Evolutionary conservation across 257 asterid genomes (phyloP), one percentile per base, ranked within the genome.

Genomic region (Salvia hispanica): DNA sequence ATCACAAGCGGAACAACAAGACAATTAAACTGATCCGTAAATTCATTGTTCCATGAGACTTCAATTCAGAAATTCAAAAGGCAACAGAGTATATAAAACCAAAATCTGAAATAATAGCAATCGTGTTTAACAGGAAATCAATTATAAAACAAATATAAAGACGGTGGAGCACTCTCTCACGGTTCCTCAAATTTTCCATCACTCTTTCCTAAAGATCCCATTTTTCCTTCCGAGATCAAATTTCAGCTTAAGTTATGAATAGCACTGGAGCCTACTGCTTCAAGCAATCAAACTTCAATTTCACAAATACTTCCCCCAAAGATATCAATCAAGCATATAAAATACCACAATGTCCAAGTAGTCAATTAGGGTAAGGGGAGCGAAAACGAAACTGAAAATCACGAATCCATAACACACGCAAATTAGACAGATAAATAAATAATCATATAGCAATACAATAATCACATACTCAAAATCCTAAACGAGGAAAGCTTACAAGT

Each of bases 401-500:
- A 57, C 25, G 15, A 61, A 74, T 61, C 63, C 67, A 2, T 6
- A 34, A 37, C 33, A 8, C 42, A 4, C 56, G 54, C 59, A 18
- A 45, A 61, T 42, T 0, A 14, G 21, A 13, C 13, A 21, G 2
- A 67, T 3, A 37, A n/a, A 21, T 31, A 15, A 40, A 67, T 34
- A 25, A 2, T n/a, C 31, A 25, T 25, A 25, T 0, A 47, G 31
- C 15, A 14, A 54, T 9, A 10, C 33, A 34, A 44, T 61, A 36
- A 48, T 15, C 40, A 52, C 0, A 9, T 18, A 43, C 12, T 10
- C 11, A 4, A n/a, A 51, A 48, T 16, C 28, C 11, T 16, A 61
- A 72, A 11, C 55, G 28, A 64, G 44, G 46, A 43, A 21, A 18
- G 56, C 61, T 57, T 15, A 72, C 81, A 72, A 18, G 69, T 37